phyloP scores from a whole-genome alignment of 257 asterid genomes.

The Mentha longifolia region DNA sequence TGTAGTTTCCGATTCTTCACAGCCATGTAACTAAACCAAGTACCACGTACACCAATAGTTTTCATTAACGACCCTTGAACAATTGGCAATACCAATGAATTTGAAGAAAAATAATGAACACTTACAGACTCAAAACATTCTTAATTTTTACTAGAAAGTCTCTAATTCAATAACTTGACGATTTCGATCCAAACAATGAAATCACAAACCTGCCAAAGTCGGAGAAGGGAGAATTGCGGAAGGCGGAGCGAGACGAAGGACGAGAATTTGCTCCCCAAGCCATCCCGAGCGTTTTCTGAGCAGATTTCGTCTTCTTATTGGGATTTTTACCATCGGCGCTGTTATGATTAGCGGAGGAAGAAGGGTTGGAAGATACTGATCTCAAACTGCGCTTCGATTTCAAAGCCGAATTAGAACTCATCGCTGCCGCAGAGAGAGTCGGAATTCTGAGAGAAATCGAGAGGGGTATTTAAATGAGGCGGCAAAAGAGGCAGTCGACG shows the following conservation, averaged over 20 bases:
- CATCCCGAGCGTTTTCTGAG: constrained; percentile 82
- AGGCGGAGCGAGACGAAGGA: constrained; percentile 64
- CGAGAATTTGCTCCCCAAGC: constrained; percentile 90
- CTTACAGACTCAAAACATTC: not conserved
- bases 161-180: too few relatives aligned
- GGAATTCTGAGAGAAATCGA: not conserved
- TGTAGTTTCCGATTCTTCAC: constrained; percentile 90
- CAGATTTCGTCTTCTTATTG: constrained; percentile 58
- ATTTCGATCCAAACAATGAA: not conserved
- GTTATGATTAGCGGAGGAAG: constrained; percentile 35
- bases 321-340: constrained; percentile 42
- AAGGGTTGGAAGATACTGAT: constrained; percentile 59
- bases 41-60: constrained; percentile 15
- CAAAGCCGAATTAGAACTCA: constrained; percentile 58
- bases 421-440: not conserved
- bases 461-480: constrained; percentile 27
- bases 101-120: not conserved
- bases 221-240: constrained; percentile 75
- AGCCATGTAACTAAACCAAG: constrained; percentile 79
- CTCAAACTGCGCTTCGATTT: constrained; percentile 60
- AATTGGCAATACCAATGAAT: not conserved
- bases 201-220: constrained; percentile 74
- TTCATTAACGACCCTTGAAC: constrained; percentile 8
- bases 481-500: constrained; percentile 13
- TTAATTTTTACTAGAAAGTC: not conserved